These are phyloP conservation scores for Discostella stelligera DNA, from an alignment of 352 stramenopile species.

Conservation along the genomic window DNA sequence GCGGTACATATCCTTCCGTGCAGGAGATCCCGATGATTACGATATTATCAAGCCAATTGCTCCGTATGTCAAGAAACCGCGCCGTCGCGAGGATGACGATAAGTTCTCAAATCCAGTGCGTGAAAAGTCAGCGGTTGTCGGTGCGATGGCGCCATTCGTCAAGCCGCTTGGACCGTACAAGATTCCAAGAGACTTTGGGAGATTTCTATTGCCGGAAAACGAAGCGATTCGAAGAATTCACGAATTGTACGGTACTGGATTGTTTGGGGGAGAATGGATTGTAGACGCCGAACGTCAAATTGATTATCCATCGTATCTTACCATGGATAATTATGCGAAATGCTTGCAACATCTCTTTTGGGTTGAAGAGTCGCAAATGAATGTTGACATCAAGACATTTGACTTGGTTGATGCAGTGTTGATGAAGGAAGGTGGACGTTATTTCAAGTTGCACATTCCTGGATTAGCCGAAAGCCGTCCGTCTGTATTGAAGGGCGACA, in stretches of 20 bases:
- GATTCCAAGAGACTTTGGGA: slow-evolving; percentile 20
- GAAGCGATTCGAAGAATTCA: slow-evolving; percentile 7
- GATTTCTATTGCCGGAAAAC: not conserved
- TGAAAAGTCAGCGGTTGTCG: not conserved
- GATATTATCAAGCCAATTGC: slow-evolving; percentile 37
- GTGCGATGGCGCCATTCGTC: not conserved
- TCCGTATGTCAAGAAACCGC: slow-evolving; percentile 32
- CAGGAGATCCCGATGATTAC: slow-evolving; percentile 42
- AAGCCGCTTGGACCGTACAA: slow-evolving; percentile 8
- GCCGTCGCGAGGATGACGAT: not conserved
- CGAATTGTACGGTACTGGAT: slow-evolving; percentile 2
- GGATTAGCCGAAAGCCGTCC: slow-evolving; percentile 61
- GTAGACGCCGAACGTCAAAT: not conserved
- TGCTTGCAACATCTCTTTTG: slow-evolving; percentile 60
- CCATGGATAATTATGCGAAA: slow-evolving; percentile 39
- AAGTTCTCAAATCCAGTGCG: slow-evolving; percentile 34
- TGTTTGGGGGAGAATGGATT: slow-evolving; percentile 1
- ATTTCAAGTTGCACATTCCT: slow-evolving; percentile 48
- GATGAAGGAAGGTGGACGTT: slow-evolving; percentile 16
- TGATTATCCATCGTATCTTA: slow-evolving; percentile 32
- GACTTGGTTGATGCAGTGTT: slow-evolving; percentile 55
- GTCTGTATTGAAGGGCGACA: slow-evolving; percentile 61
- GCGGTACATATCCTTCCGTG: slow-evolving; percentile 31
- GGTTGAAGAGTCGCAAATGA: slow-evolving; percentile 55
- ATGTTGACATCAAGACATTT: slow-evolving; percentile 60